phyloP scores from a whole-genome alignment of 2,329 filamentous ascomycete species.

The Talaromyces islandicus region DNA sequence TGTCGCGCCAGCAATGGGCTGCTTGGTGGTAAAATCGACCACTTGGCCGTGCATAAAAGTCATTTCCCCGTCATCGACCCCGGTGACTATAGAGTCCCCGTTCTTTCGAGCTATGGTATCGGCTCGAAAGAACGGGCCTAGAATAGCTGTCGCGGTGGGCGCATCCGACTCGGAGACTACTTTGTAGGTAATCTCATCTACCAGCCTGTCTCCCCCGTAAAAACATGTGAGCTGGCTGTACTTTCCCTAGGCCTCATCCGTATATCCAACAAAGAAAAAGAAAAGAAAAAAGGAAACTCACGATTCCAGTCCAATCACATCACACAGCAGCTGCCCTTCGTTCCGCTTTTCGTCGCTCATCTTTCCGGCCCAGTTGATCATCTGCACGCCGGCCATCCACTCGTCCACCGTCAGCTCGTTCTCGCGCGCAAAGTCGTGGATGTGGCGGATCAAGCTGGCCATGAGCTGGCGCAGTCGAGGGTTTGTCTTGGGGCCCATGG shows the following conservation, averaged over 20 bases:
- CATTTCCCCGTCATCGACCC: constrained; percentile 46
- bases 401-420: constrained; percentile 54
- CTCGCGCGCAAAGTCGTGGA: constrained; percentile 56
- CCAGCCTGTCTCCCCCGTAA: constrained; percentile 42
- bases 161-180: constrained; percentile 47
- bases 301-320: constrained; percentile 55
- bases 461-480: constrained; percentile 62
- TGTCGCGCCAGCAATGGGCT: constrained; percentile 59
- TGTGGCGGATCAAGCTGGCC: constrained; percentile 46
- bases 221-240: not conserved
- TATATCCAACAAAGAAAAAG: constrained; percentile 35
- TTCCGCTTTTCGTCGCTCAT: constrained; percentile 60
- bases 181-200: constrained; percentile 75
- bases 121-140: constrained; percentile 78
- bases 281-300: constrained; percentile 24
- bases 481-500: constrained; percentile 65
- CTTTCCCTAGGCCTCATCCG: no score
- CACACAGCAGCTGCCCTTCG: constrained; percentile 56
- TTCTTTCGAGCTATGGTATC: constrained; percentile 65
- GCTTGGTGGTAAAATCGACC: constrained; percentile 52
- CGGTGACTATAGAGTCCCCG: constrained; percentile 58
- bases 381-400: constrained; percentile 51
- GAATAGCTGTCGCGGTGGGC: constrained; percentile 68
- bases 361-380: constrained; percentile 57
- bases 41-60: constrained; percentile 61